Base-by-base conservation (phyloP, 305 asterid genomes). In the Fraxinus platypoda region DNA sequence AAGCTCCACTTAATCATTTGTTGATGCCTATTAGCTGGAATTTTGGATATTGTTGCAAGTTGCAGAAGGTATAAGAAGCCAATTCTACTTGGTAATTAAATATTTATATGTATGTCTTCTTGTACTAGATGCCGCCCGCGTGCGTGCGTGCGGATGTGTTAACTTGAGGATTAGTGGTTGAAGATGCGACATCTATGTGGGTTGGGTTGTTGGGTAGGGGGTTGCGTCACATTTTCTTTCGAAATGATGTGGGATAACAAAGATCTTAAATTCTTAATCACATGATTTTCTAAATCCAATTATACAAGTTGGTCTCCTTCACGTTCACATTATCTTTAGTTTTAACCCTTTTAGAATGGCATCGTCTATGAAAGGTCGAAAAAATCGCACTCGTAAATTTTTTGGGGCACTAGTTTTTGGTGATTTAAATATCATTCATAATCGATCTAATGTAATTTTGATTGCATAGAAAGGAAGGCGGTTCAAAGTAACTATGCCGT, bases 11-110 rank as follows among this genome's bases (percentile, higher is more conserved):
- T 34, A 57, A 77, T 57, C 8, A 49, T 77, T 57, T 30, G 13
- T 77, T 30, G 34, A 52, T n/a, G 13, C 35, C 30, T 6, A 77
- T 77, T 34, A 25, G 81, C 81, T 77, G 74, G 43, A 77, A 54
- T 13, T 77, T 49, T 57, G 11, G 9, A 77, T 57, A 26, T n/a
- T 31, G 74, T 77, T 57, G 81, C 28, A 19, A 77, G 28, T 54
- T 77, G 43, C 15, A 28, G 25, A 28, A 49, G 62, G 23, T 21
- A 66, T 9, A 66, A 66, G 13, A 66, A 66, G 37, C n/a, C 74
- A 26, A 21, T 21, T 23, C 33, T 64, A 25, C 28, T 64, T 8
- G 31, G 1, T 64, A 64, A 64, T 21, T 64, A 21, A 64, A 64
- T 64, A 64, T 23, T 64, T 25, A 64, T 3, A 25, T 25, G 34